Conservation (phyloP, 2,329 filamentous ascomycete species). For the Clarireedia paspali region DNA sequence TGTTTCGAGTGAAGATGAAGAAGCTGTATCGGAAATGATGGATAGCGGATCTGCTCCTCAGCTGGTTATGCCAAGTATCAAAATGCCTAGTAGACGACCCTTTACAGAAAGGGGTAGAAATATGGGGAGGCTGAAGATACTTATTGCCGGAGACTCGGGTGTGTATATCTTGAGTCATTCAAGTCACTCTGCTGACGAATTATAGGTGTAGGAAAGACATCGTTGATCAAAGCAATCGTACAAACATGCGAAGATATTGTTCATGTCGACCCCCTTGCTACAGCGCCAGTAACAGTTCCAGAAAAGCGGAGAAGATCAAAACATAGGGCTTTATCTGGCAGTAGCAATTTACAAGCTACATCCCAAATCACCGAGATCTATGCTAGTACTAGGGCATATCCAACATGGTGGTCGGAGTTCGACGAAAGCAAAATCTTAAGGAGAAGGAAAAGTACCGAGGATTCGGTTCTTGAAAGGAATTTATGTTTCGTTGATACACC, state of each 20-base stretch:
- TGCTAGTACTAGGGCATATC: constrained; percentile 77
- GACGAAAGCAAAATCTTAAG: constrained; percentile 55
- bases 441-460: constrained; percentile 63
- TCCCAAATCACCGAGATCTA: constrained; percentile 57
- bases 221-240: constrained; percentile 79
- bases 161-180: constrained; percentile 20
- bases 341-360: constrained; percentile 28
- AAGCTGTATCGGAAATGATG: constrained; percentile 37
- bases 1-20: constrained; percentile 28
- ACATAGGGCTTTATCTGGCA: constrained; percentile 20
- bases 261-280: constrained; percentile 61
- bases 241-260: constrained; percentile 88
- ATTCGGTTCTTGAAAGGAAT: constrained; percentile 80
- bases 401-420: constrained; percentile 80
- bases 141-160: constrained; percentile 76
- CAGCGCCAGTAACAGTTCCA: constrained; percentile 26
- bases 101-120: constrained; percentile 83
- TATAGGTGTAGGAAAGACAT: constrained; percentile 77
- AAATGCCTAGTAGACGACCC: constrained; percentile 78
- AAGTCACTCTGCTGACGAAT: constrained; percentile 12
- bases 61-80: constrained; percentile 95
- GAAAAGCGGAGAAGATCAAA: constrained; percentile 23
- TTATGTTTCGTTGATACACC: constrained; percentile 88
- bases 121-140: constrained; percentile 80
- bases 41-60: constrained; percentile 57